These are phyloP conservation scores for Linum usitatissimum DNA, from an alignment of 345 rosid species.

Conservation along the genomic window DNA sequence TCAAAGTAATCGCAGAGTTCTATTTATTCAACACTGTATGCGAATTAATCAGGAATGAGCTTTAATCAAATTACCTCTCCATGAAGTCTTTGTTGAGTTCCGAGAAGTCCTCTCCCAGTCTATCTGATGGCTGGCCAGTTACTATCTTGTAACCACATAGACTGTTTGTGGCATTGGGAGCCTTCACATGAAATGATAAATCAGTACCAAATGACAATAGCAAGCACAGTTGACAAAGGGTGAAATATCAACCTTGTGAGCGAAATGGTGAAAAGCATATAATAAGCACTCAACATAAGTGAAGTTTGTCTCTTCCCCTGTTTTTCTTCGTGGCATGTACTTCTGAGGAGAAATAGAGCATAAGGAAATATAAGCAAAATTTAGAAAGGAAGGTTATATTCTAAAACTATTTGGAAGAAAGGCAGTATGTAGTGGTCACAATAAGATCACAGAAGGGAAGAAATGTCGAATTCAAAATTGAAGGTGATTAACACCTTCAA, in stretches of 20 bases:
- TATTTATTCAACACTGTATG: background rate
- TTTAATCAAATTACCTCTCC: constrained; percentile 44
- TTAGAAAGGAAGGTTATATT: background rate
- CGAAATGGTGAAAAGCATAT: constrained; percentile 79
- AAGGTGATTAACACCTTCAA: constrained; percentile 48
- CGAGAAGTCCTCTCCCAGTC: constrained; percentile 95
- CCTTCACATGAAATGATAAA: constrained; percentile 36
- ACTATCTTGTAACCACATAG: constrained; percentile 95
- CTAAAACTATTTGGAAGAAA: too few relatives aligned
- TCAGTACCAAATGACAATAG: constrained; percentile 11
- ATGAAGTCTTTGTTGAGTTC: constrained; percentile 74
- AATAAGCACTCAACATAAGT: constrained; percentile 89
- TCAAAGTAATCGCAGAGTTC: background rate
- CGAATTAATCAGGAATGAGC: background rate
- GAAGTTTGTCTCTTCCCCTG: constrained; percentile 92
- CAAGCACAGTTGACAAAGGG: constrained; percentile 2
- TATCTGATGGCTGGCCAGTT: constrained; percentile 94
- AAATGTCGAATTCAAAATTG: background rate
- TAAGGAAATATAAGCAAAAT: background rate
- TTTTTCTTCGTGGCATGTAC: constrained; percentile 87
- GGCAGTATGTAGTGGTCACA: background rate
- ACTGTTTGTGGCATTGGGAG: constrained; percentile 94
- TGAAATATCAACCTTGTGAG: constrained; percentile 61
- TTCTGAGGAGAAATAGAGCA: constrained; percentile 36
- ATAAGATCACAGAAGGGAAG: constrained; percentile 1